Conservation (phyloP, 768 basidiomycete species). For the Leccinellum albellum region DNA sequence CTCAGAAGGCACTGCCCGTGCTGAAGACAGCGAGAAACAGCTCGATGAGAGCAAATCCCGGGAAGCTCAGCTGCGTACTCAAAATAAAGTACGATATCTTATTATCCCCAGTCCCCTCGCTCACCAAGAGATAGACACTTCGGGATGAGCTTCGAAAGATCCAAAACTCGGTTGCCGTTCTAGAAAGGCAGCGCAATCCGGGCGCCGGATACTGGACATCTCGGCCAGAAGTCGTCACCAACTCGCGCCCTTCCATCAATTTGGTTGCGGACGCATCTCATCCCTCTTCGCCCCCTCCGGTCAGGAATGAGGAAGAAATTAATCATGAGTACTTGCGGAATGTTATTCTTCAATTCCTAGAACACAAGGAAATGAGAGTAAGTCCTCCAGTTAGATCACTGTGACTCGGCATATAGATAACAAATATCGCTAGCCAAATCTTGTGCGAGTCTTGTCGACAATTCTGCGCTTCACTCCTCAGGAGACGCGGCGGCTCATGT, state of each 20-base stretch:
- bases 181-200: conserved; percentile 89
- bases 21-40: conserved; percentile 55
- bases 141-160: conserved; percentile 95
- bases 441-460: conserved; percentile 87
- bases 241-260: conserved; percentile 37
- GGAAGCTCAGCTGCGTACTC: conserved; percentile 65
- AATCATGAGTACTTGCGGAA: conserved; percentile 96
- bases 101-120: neutral
- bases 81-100: conserved; percentile 65
- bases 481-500: conserved; percentile 83
- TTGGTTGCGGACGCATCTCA: conserved; percentile 41
- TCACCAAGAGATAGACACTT: conserved; percentile 54
- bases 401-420: neutral
- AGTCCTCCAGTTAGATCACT: conserved; percentile 28
- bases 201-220: conserved; percentile 91
- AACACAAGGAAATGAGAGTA: conserved; percentile 98
- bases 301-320: conserved; percentile 79
- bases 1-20: conserved; percentile 46
- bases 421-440: conserved; percentile 59
- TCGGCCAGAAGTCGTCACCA: conserved; percentile 32
- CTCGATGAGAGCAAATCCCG: conserved; percentile 70
- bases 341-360: conserved; percentile 94
- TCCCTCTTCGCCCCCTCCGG: conserved; percentile 26
- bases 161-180: conserved; percentile 84
- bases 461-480: conserved; percentile 94